phyloP scores from a whole-genome alignment of 352 stramenopile species.

The Aphanomyces astaci region DNA sequence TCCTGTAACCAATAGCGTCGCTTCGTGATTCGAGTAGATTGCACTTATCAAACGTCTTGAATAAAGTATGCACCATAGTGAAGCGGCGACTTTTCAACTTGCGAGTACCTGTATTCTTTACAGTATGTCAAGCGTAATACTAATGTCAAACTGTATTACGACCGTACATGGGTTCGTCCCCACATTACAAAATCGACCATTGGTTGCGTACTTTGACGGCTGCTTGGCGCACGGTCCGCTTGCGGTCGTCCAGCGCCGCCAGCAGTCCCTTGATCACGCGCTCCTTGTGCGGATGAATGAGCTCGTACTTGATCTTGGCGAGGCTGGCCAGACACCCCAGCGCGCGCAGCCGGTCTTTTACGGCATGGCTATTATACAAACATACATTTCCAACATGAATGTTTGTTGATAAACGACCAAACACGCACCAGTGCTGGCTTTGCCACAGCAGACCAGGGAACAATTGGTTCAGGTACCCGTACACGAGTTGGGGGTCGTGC shows the following conservation, averaged over 20 bases:
- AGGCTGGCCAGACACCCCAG: slow-evolving; percentile 74
- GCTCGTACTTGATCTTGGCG: slow-evolving; percentile 73
- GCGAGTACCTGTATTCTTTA: too few species aligned
- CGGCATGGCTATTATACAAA: slow-evolving; percentile 42
- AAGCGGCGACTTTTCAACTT: too few species aligned
- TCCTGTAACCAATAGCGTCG: too few species aligned
- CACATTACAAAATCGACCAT: slow-evolving; percentile 84
- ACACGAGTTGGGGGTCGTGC: slow-evolving; percentile 29
- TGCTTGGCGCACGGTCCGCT: slow-evolving; percentile 79
- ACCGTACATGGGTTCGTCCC: too few species aligned
- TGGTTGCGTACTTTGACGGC: slow-evolving; percentile 85
- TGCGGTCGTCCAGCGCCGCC: slow-evolving; percentile 76
- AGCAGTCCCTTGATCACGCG: slow-evolving; percentile 65
- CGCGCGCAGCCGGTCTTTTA: slow-evolving; percentile 59
- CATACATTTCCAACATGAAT: not conserved
- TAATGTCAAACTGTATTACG: too few species aligned
- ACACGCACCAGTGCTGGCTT: slow-evolving; percentile 60
- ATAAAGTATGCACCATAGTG: too few species aligned
- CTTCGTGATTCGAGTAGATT: too few species aligned
- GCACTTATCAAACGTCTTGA: too few species aligned
- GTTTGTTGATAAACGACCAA: not conserved
- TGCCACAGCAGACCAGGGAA: slow-evolving; percentile 79
- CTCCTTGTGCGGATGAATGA: slow-evolving; percentile 84
- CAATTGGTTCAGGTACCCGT: slow-evolving; percentile 77
- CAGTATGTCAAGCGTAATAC: too few species aligned